Percentiles rank a stretch among this genome's conserved stretches.
Evolutionary conservation across 73 alveolate species (phyloP).

Genomic region (Tetrahymena borealis): DNA sequence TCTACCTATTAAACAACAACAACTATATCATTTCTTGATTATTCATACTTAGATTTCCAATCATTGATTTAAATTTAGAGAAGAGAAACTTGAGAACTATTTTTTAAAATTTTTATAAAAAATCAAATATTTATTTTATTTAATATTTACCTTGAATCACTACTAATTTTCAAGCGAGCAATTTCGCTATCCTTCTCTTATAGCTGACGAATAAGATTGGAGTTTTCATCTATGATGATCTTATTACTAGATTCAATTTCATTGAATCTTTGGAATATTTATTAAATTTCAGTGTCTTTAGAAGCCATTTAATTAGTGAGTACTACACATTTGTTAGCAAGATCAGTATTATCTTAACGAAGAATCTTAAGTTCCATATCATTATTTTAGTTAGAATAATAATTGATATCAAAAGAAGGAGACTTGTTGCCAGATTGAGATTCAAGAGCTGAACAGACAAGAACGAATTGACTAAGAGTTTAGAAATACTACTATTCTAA

Average conservation of each 20-base stretch:
- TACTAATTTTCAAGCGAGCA: neutral
- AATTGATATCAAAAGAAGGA: neutral
- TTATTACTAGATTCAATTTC: neutral
- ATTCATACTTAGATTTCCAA: neutral
- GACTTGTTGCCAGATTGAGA: neutral
- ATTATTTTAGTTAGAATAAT: neutral
- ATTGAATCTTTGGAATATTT: neutral
- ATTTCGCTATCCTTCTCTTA: neutral
- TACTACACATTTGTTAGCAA: neutral
- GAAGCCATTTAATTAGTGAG: neutral
- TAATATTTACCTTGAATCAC: neutral
- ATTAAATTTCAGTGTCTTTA: neutral
- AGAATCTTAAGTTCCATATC: neutral
- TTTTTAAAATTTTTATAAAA: neutral
- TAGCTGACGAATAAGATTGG: neutral
- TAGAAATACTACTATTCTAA: neutral
- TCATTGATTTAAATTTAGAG: neutral
- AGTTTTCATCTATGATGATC: neutral
- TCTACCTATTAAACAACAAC: neutral
- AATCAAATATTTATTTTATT: neutral
- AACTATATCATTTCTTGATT: neutral
- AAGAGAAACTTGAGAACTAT: neutral
- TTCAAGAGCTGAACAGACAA: neutral
- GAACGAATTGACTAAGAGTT: neutral
- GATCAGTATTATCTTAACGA: neutral